Evolutionary conservation across 2,329 filamentous ascomycete species (phyloP).

Genomic region (Monilinia aucupariae): DNA sequence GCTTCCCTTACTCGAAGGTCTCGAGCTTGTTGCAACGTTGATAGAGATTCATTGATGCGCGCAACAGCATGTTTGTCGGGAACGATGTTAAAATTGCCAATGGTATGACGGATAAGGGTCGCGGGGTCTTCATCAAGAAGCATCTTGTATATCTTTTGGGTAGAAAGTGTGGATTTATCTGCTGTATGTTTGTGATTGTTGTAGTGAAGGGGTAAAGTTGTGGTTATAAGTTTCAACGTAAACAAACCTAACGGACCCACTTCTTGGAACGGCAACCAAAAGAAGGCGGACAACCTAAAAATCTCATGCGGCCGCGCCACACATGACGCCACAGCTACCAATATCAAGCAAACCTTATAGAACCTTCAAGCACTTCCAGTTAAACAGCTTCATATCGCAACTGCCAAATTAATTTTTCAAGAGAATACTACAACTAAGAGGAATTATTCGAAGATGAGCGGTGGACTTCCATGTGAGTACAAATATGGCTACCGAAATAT

Average conservation of each 20-base stretch:
- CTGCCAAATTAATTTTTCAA: constrained; percentile 16
- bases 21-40: constrained; percentile 78
- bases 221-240: constrained; percentile 7
- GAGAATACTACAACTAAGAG: constrained; percentile 8
- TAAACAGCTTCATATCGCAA: constrained; percentile 20
- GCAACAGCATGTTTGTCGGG: constrained; percentile 80
- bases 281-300: constrained; percentile 5
- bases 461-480: constrained; percentile 37
- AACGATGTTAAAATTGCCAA: constrained; percentile 89
- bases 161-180: neutral
- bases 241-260: constrained; percentile 11
- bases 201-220: neutral
- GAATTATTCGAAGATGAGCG: constrained; percentile 28
- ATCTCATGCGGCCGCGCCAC: constrained; percentile 5
- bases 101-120: constrained; percentile 82
- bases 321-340: constrained; percentile 20
- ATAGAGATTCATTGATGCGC: constrained; percentile 78
- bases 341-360: constrained; percentile 15
- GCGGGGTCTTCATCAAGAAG: constrained; percentile 91
- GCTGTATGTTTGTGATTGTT: neutral
- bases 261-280: constrained; percentile 5
- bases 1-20: constrained; percentile 68
- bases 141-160: constrained; percentile 52
- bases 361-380: constrained; percentile 4
- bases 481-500: constrained; percentile 21